These are phyloP conservation scores for Colletotrichum tropicicola DNA, from an alignment of 2,329 filamentous ascomycete genomes.

Conservation along the genomic window DNA sequence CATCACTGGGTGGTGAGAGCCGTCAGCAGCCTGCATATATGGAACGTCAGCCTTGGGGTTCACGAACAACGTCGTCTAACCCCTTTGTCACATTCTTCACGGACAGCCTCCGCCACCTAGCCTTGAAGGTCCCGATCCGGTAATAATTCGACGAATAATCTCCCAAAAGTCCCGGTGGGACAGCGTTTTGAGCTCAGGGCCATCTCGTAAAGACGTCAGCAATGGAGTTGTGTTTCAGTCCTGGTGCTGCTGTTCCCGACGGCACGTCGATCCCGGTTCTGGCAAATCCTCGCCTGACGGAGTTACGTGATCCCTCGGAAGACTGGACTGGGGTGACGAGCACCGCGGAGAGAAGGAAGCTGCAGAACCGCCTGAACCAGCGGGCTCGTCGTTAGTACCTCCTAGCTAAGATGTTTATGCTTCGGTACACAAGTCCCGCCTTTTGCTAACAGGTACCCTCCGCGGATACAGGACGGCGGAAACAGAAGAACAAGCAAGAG, in stretches of 20 bases:
- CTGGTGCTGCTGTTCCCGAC: slow-evolving; percentile 3
- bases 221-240: slow-evolving; percentile 20
- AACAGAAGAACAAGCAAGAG: background rate
- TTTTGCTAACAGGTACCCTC: background rate
- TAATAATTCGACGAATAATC: background rate
- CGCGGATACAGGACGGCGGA: background rate
- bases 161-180: background rate
- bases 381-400: slow-evolving; percentile 19
- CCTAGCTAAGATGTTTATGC: background rate
- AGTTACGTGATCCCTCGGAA: slow-evolving; percentile 31
- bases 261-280: slow-evolving; percentile 1
- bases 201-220: background rate
- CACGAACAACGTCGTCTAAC: background rate
- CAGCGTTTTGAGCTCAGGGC: background rate
- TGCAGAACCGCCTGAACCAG: slow-evolving; percentile 30
- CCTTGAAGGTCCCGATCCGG: background rate
- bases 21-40: slow-evolving; percentile 24
- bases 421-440: background rate
- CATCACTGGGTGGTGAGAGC: background rate
- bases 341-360: slow-evolving; percentile 31
- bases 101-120: background rate
- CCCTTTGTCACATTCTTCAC: background rate
- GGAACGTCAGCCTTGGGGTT: background rate
- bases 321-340: slow-evolving; percentile 45
- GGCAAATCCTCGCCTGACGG: slow-evolving; percentile 6